phyloP scores from a whole-genome alignment of 192 early-diverging fungal genomes.

The Helicostylum pulchrum region DNA sequence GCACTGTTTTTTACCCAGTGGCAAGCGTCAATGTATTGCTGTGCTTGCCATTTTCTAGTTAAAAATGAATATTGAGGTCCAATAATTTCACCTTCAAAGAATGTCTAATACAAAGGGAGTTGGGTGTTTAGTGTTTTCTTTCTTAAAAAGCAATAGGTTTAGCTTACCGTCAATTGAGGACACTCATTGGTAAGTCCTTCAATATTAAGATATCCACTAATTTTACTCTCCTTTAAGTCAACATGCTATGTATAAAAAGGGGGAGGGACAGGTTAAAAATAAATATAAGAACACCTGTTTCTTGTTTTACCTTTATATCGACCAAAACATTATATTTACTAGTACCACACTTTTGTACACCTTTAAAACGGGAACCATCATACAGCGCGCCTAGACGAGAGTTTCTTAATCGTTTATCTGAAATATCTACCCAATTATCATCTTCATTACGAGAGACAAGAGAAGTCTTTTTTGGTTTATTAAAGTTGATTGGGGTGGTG shows the following conservation, averaged over 20 bases:
- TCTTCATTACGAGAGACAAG: constrained; percentile 22
- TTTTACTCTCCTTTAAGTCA: constrained; percentile 63
- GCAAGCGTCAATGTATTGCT: constrained; percentile 65
- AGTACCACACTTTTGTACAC: constrained; percentile 59
- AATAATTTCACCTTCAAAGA: constrained; percentile 88
- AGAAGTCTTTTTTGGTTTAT: constrained; percentile 16
- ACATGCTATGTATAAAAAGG: constrained; percentile 53
- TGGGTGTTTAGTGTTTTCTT: too few species aligned
- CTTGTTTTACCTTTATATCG: constrained; percentile 62
- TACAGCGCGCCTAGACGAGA: constrained; percentile 44
- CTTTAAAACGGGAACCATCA: constrained; percentile 61
- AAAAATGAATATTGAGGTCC: constrained; percentile 73
- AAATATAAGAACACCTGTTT: background rate
- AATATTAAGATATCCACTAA: constrained; percentile 84
- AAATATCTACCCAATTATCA: constrained; percentile 29
- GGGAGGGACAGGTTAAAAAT: background rate
- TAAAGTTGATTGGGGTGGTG: too few species aligned
- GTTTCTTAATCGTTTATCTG: constrained; percentile 23
- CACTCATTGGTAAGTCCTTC: constrained; percentile 74
- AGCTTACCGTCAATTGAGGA: constrained; percentile 62
- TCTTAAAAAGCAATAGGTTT: too few species aligned
- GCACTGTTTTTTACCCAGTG: constrained; percentile 87
- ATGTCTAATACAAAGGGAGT: constrained; percentile 47
- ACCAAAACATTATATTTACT: constrained; percentile 67
- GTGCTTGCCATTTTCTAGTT: constrained; percentile 82